A percentile compares a stretch with the other conserved stretches of the same genome.
Conservation (phyloP, 768 basidiomycete species). For the Suillus tomentosus region DNA sequence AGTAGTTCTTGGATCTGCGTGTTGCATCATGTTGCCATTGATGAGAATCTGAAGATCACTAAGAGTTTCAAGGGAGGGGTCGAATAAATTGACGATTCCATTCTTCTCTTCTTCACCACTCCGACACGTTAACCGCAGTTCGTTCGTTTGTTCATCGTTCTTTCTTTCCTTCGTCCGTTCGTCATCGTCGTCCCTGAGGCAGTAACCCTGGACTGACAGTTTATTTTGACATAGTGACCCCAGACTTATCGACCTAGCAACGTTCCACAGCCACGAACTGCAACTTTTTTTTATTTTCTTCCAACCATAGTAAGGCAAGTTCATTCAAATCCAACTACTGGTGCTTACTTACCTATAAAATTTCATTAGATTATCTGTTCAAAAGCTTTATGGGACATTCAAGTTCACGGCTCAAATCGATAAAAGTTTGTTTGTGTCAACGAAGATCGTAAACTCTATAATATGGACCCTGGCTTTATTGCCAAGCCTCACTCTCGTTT, state of each 20-base stretch:
- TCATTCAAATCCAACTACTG: neutral
- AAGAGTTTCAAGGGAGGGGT: neutral
- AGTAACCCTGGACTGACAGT: constrained; percentile 2
- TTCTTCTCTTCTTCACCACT: neutral
- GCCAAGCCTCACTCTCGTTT: constrained; percentile 40
- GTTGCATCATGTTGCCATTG: constrained; percentile 7
- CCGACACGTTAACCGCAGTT: neutral
- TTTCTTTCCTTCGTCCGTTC: neutral
- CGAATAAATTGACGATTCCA: neutral
- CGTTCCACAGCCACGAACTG: constrained; percentile 7
- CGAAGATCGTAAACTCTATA: constrained; percentile 5
- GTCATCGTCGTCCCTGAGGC: neutral
- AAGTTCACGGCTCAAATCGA: constrained; percentile 1
- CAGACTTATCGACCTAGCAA: constrained; percentile 6
- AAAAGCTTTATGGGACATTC: constrained; percentile 1
- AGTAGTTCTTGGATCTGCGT: neutral
- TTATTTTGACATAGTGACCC: constrained; percentile 3
- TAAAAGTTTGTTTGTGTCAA: constrained; percentile 6
- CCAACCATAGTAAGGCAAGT: neutral
- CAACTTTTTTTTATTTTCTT: neutral
- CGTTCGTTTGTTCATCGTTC: neutral
- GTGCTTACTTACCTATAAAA: neutral
- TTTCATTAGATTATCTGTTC: neutral
- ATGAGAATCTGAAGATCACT: constrained; percentile 1
- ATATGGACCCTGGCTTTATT: constrained; percentile 32